phyloP scores from a whole-genome alignment of 2,329 filamentous ascomycete genomes.

The Ceratocystis albifundus region DNA sequence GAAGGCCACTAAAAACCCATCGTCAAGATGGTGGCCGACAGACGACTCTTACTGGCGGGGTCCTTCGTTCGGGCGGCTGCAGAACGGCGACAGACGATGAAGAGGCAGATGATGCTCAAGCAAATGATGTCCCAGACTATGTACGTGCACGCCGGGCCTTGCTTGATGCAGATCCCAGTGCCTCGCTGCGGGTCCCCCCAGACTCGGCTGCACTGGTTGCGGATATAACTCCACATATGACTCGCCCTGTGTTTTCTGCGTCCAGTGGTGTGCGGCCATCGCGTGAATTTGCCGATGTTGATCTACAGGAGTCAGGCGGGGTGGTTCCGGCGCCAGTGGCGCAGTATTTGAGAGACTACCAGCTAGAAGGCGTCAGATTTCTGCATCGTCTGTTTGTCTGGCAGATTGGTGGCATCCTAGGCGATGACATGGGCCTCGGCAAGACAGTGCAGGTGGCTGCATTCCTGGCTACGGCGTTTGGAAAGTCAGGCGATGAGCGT shows the following conservation, averaged over 20 bases:
- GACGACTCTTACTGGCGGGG: background rate
- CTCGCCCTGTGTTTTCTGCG: slow-evolving; percentile 57
- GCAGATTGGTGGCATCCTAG: slow-evolving; percentile 79
- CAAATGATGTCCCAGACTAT: slow-evolving; percentile 52
- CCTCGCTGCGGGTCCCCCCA: slow-evolving; percentile 65
- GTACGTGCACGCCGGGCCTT: slow-evolving; percentile 53
- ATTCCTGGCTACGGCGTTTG: slow-evolving; percentile 82
- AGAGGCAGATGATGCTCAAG: background rate
- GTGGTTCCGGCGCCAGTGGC: slow-evolving; percentile 80
- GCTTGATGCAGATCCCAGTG: slow-evolving; percentile 54
- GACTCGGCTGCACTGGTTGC: slow-evolving; percentile 65
- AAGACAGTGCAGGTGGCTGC: slow-evolving; percentile 95
- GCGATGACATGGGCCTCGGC: slow-evolving; percentile 94
- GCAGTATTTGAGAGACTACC: slow-evolving; percentile 85
- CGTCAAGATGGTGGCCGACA: background rate
- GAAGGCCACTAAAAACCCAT: background rate
- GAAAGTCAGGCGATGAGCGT: slow-evolving; percentile 80
- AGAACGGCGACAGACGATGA: background rate
- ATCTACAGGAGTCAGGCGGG: slow-evolving; percentile 62
- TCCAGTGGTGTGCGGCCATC: slow-evolving; percentile 49
- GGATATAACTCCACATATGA: slow-evolving; percentile 37
- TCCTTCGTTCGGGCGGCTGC: background rate
- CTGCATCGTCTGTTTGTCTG: slow-evolving; percentile 82
- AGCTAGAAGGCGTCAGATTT: slow-evolving; percentile 73
- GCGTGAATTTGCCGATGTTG: slow-evolving; percentile 61